A percentile compares a stretch with the other conserved stretches of the same genome.
These are phyloP conservation scores for Scytalidium sp. DNA, from an alignment of 2,329 filamentous ascomycete species.

Conservation along the genomic window DNA sequence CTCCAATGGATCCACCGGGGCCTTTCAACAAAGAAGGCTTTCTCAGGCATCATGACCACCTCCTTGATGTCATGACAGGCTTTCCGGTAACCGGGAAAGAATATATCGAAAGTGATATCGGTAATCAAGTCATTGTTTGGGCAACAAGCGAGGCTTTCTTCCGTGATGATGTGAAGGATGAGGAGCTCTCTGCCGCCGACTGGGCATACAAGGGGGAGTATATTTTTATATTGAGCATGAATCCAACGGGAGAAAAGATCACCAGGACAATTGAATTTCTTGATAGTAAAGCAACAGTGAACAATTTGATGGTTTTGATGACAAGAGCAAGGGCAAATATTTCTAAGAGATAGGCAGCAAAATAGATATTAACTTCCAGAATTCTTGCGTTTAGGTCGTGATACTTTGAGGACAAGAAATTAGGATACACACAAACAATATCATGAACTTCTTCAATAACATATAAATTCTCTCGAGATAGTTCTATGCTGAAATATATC, in stretches of 20 bases:
- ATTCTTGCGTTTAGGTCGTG: too few relatives aligned
- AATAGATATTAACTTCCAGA: too few relatives aligned
- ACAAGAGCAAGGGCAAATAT: slow-evolving; percentile 19
- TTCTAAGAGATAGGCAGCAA: too few relatives aligned
- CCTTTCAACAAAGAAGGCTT: slow-evolving; percentile 1
- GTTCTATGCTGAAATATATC: too few relatives aligned
- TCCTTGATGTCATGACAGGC: slow-evolving; percentile 9
- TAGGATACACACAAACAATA: too few relatives aligned
- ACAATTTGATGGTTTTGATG: slow-evolving; percentile 1
- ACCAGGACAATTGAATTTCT: slow-evolving; percentile 27
- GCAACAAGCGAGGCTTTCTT: slow-evolving; percentile 23
- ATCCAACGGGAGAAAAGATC: slow-evolving; percentile 25
- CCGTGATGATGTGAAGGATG: slow-evolving; percentile 19
- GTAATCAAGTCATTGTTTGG: slow-evolving; percentile 27
- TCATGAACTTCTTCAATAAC: too few relatives aligned
- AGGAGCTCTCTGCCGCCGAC: too few relatives aligned
- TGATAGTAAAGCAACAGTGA: slow-evolving; percentile 25
- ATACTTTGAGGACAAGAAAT: too few relatives aligned
- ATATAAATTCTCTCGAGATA: too few relatives aligned
- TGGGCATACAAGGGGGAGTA: slow-evolving; percentile 31
- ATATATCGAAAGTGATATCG: slow-evolving; percentile 13
- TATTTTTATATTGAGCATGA: slow-evolving; percentile 28
- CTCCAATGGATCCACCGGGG: background rate
- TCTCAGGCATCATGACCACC: background rate
- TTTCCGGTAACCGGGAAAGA: slow-evolving; percentile 19